Base-by-base conservation (phyloP, 495 filamentous ascomycete species). In the Podospora conica region DNA sequence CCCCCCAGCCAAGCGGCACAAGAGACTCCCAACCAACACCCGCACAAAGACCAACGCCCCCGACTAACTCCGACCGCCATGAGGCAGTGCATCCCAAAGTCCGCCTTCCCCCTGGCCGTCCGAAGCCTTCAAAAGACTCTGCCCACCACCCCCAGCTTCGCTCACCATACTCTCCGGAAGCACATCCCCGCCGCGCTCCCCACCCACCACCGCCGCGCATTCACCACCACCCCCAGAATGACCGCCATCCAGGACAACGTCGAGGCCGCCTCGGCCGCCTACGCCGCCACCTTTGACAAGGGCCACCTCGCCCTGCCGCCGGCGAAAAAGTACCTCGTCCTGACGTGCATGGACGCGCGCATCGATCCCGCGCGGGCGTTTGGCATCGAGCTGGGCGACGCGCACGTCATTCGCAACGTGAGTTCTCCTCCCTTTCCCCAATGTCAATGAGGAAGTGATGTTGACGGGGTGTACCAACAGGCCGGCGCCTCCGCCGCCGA, bases 301-400 rank as follows among this genome's bases (percentile, higher is more conserved):
- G 89, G 88, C 15, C 57, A 87, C 58, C 82, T 94, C 0, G 79
- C 84, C n/a, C 83, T 92, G 7, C 90, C 90, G 1, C 91, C 91
- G 0, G 83, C 86, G 20, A 90, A 91, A 80, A 82, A 87, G 68
- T 89, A 88, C 68, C 78, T 84, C 12, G 78, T 90, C 31, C 68
- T 83, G 48, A 91, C 91, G 3, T 96, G 92, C 77, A 95, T 94
- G 90, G 91, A 96, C 71, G 90, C 91, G 1, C 86, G 92, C 11
- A 87, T 96, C 66, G 88, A 93, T 68, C 84, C 90, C 0, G 83
- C 86, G 2, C 72, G 80, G 3, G 91, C 90, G 7, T 88, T 91
- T 65, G 89, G 88, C n/a, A 88, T 94, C 61, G 75, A 83, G 60
- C 84, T 92, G 54, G 91, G 90, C 21, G 87, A 91, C 65, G 91